A percentile compares a stretch with the other conserved stretches of the same genome.
These are phyloP conservation scores for Talaromyces sp. DNA, from an alignment of 2,329 filamentous ascomycete genomes.

Conservation along the genomic window DNA sequence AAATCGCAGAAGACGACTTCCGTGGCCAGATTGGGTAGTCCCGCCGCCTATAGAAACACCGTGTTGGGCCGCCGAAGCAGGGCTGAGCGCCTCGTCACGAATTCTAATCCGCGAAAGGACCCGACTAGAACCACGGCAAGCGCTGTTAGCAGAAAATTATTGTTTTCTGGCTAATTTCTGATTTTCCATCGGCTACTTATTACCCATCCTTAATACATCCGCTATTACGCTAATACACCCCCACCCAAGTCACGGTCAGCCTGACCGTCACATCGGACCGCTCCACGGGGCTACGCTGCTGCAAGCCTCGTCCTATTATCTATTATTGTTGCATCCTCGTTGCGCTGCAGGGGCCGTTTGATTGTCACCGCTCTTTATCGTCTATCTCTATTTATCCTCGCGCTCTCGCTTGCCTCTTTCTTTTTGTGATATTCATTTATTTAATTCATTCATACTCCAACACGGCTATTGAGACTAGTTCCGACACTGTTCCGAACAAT, in stretches of 20 bases:
- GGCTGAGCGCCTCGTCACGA: constrained; percentile 2
- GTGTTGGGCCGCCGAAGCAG: constrained; percentile 5
- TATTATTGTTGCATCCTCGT: constrained; percentile 11
- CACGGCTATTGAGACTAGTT: not conserved
- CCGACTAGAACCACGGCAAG: constrained; percentile 13
- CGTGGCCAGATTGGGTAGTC: not conserved
- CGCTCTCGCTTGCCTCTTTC: not conserved
- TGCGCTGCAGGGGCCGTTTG: constrained; percentile 14
- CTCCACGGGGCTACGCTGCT: constrained; percentile 8
- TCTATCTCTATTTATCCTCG: not conserved
- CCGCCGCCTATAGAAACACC: not conserved
- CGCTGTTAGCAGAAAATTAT: constrained; percentile 2
- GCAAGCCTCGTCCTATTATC: constrained; percentile 10
- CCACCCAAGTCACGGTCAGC: constrained; percentile 1
- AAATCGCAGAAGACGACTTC: not conserved
- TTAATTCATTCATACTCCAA: not conserved
- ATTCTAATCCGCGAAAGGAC: not conserved
- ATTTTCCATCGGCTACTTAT: not conserved
- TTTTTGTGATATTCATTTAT: not conserved
- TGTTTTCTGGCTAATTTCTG: not conserved
- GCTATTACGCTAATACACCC: not conserved
- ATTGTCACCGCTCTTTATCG: constrained; percentile 14
- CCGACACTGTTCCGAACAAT: constrained; percentile 1
- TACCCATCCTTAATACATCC: not conserved
- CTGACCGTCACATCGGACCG: constrained; percentile 18